Evolutionary conservation across 345 rosid species (phyloP), one percentile per base, ranked within the genome.

Genomic region (Gossypium stocksii): DNA sequence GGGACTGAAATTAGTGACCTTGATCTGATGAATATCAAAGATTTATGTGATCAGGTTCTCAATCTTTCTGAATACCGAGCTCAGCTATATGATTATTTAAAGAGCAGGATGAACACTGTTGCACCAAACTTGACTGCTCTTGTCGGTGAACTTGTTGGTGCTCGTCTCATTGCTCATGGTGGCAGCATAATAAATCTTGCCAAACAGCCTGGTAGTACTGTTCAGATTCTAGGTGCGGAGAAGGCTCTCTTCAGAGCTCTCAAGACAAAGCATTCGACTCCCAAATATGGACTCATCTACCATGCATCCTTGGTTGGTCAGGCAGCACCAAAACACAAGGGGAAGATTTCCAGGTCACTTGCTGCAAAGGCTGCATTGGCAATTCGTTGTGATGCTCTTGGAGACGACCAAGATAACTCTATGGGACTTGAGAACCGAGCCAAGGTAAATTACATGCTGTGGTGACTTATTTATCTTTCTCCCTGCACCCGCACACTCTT

Each of bases 71-170:
- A 91, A 77, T 91, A 93, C 87, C 88, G 98, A 82, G 97, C 93
- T 67, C 98, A 89, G 66, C 87, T 93, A 27, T 93, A 88, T 70
- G 99, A 95, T 75, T 93, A 90, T 73, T 53, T 93, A 56, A 95
- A 95, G 82, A 66, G 53, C 79, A 83, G 98, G 80, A 95, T 95
- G 99, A 90, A 91, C 77, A 91, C 92, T 1, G 77, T 95, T 25
- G 98, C 99, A 0, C 98, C 99, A 6, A 95, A 91, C 80, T 91
- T 95, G 85, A 91, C 99, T 79, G 91, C 91, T 62, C 88, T 95
- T 7, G 99, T 95, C 0, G 99, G 99, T 2, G 98, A 95, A 83
- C 96, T 93, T 66, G 99, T 93, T 2, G 98, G 99, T 61, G 98
- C 97, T 75, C 97, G 96, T 4, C 87, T 95, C 11, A 93, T 95